These are phyloP conservation scores for Fusarium pseudoanthophilum DNA, from an alignment of 2,329 filamentous ascomycete species.

Conservation along the genomic window DNA sequence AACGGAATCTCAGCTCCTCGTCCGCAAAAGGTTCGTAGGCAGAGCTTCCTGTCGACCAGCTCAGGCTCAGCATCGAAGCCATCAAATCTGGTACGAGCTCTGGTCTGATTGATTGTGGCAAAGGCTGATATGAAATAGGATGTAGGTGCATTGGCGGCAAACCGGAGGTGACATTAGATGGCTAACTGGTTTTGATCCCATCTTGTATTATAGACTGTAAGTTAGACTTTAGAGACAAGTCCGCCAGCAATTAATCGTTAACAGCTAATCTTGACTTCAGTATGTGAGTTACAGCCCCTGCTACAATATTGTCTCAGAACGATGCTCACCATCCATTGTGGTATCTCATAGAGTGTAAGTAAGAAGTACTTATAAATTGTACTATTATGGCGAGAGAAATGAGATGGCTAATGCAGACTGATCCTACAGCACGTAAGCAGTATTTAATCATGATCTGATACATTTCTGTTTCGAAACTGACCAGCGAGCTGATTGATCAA, in stretches of 20 bases:
- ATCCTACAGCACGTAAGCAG: background rate
- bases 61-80: background rate
- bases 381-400: background rate
- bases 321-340: background rate
- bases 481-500: background rate
- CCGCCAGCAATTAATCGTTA: background rate
- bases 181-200: background rate
- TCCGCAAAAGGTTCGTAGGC: background rate
- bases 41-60: background rate
- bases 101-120: background rate
- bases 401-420: background rate
- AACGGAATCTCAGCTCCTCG: background rate
- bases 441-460: fast-evolving
- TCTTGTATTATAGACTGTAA: constrained; percentile 6
- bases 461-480: background rate
- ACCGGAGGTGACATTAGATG: background rate
- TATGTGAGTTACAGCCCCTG: background rate
- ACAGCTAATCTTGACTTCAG: background rate
- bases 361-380: background rate
- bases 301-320: background rate
- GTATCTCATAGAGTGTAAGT: constrained; percentile 1
- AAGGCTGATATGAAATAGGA: background rate
- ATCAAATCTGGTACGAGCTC: constrained; percentile 7
- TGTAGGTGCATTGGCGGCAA: constrained; percentile 9
- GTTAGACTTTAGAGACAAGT: background rate